phyloP scores from a whole-genome alignment of 495 filamentous ascomycete species.

The Daldinia childiae region DNA sequence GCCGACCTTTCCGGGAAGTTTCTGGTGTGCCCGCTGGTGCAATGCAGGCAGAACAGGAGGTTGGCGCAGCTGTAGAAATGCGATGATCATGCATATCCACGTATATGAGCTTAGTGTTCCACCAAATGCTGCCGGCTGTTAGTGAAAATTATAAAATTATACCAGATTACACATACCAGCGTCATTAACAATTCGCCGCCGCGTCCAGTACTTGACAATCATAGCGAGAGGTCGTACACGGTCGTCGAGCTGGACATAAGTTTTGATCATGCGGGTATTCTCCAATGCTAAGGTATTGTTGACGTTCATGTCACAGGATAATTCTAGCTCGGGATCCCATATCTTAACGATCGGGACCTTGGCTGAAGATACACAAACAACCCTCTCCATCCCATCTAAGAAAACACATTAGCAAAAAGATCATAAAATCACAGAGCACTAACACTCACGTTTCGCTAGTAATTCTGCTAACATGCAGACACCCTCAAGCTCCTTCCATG shows the following conservation, averaged over 20 bases:
- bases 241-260: slow-evolving; percentile 93
- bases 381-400: slow-evolving; percentile 94
- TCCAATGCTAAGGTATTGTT: slow-evolving; percentile 95
- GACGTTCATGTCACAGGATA: slow-evolving; percentile 99
- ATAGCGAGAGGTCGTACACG: slow-evolving; percentile 91
- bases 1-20: slow-evolving; percentile 66
- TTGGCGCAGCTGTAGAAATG: slow-evolving; percentile 89
- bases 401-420: slow-evolving; percentile 30
- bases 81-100: slow-evolving; percentile 99
- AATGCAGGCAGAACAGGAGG: slow-evolving; percentile 89
- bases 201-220: slow-evolving; percentile 97
- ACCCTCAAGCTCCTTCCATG: slow-evolving; percentile 80
- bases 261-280: slow-evolving; percentile 98
- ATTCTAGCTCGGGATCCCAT: slow-evolving; percentile 90
- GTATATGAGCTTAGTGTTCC: slow-evolving; percentile 97
- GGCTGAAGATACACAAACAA: slow-evolving; percentile 90
- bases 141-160: slow-evolving; percentile 19
- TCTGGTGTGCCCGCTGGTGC: slow-evolving; percentile 77
- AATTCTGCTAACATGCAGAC: slow-evolving; percentile 88
- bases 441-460: slow-evolving; percentile 76
- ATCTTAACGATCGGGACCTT: slow-evolving; percentile 99
- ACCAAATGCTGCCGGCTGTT: slow-evolving; percentile 71
- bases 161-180: slow-evolving; percentile 71
- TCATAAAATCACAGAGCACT: slow-evolving; percentile 40
- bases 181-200: slow-evolving; percentile 90